These are phyloP conservation scores for Apiospora koreana DNA, from an alignment of 2,329 filamentous ascomycete genomes.

Conservation along the genomic window DNA sequence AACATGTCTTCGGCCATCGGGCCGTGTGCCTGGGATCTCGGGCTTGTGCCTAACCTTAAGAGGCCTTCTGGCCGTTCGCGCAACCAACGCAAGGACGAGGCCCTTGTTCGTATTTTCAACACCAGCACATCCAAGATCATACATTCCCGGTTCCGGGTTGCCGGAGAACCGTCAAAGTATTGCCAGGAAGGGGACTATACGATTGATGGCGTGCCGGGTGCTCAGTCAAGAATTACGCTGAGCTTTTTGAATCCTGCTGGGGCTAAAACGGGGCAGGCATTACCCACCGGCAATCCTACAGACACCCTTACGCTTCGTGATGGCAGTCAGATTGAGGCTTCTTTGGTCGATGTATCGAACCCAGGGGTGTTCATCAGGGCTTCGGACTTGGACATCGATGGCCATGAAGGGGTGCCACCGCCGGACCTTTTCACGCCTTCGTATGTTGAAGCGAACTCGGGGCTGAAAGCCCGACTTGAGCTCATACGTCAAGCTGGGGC, in stretches of 20 bases:
- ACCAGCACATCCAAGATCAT: slow-evolving; percentile 37
- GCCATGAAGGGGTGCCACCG: not conserved
- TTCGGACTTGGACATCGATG: slow-evolving; percentile 25
- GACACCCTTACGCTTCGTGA: slow-evolving; percentile 33
- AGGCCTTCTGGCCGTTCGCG: not conserved
- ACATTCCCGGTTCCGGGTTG: slow-evolving; percentile 37
- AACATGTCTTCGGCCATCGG: slow-evolving; percentile 61
- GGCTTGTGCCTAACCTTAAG: slow-evolving; percentile 38
- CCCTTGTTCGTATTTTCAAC: slow-evolving; percentile 31
- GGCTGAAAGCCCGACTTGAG: slow-evolving; percentile 36
- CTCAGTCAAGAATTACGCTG: slow-evolving; percentile 36
- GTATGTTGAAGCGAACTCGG: slow-evolving; percentile 32
- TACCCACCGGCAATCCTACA: slow-evolving; percentile 40
- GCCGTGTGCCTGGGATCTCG: slow-evolving; percentile 57
- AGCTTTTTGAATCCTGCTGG: slow-evolving; percentile 41
- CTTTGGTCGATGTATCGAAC: slow-evolving; percentile 43
- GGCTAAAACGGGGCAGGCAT: slow-evolving; percentile 39
- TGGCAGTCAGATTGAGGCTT: slow-evolving; percentile 32
- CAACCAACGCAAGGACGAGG: slow-evolving; percentile 18
- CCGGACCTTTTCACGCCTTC: slow-evolving; percentile 28
- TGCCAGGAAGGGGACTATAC: slow-evolving; percentile 34
- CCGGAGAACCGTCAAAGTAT: slow-evolving; percentile 26
- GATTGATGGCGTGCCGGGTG: slow-evolving; percentile 43
- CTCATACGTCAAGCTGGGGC: slow-evolving; percentile 38
- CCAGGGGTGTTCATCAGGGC: slow-evolving; percentile 42